Evolutionary conservation across 2,329 filamentous ascomycete genomes (phyloP).

Genomic region (Penicillium sp.): DNA sequence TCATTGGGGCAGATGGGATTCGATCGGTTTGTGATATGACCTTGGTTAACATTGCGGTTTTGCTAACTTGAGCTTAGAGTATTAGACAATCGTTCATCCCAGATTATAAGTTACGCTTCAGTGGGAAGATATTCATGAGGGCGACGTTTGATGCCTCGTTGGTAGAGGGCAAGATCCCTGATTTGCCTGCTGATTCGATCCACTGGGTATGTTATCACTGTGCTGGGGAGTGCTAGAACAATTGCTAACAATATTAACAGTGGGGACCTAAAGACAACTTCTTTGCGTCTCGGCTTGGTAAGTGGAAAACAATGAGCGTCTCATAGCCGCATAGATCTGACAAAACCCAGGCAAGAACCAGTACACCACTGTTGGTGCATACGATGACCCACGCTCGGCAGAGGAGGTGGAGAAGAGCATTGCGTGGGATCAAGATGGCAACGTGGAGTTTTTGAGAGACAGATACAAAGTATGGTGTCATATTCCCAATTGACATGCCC

Average conservation of each 20-base stretch:
- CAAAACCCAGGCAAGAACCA: slow-evolving; percentile 30
- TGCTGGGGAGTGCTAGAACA: fast-evolving
- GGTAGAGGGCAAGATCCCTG: slow-evolving; percentile 40
- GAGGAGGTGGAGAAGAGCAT: slow-evolving; percentile 33
- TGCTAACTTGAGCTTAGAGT: slow-evolving; percentile 17
- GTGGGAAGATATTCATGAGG: slow-evolving; percentile 48
- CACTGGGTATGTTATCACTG: slow-evolving; percentile 35
- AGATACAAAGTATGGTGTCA: slow-evolving; percentile 28
- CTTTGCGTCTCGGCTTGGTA: slow-evolving; percentile 47
- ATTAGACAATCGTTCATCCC: slow-evolving; percentile 46
- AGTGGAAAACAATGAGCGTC: neutral
- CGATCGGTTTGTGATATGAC: slow-evolving; percentile 46
- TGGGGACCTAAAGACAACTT: slow-evolving; percentile 47
- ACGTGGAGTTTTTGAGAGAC: slow-evolving; percentile 38
- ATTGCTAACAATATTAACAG: slow-evolving; percentile 17
- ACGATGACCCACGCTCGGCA: slow-evolving; percentile 40
- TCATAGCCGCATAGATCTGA: neutral
- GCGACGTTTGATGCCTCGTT: slow-evolving; percentile 47
- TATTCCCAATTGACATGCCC: neutral
- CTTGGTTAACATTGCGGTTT: neutral
- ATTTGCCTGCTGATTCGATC: slow-evolving; percentile 45
- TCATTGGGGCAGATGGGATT: slow-evolving; percentile 57
- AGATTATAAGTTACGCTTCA: slow-evolving; percentile 42
- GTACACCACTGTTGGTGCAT: slow-evolving; percentile 47
- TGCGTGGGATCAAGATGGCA: slow-evolving; percentile 44